Conservation (phyloP, 371 early-diverging fungal species). For the Apophysomyces variabilis region DNA sequence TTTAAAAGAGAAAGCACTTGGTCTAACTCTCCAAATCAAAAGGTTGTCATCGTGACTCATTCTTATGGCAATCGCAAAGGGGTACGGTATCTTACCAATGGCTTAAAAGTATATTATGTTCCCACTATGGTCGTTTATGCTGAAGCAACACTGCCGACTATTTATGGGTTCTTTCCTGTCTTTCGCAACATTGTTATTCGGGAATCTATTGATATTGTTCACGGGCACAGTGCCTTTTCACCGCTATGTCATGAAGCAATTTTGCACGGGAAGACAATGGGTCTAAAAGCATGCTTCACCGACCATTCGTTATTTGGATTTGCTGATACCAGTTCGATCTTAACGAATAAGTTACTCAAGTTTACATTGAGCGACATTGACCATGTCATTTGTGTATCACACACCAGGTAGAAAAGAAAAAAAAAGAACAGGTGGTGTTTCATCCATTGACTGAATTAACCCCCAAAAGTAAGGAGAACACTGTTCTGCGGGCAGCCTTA, state of each 20-base stretch:
- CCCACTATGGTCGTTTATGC: conserved; percentile 86
- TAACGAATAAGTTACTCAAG: conserved; percentile 95
- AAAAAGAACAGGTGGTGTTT: conserved; percentile 5
- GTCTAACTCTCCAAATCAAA: neutral
- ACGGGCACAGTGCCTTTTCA: conserved; percentile 97
- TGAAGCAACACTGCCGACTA: conserved; percentile 93
- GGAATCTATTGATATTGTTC: conserved; percentile 95
- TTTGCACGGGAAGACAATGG: conserved; percentile 96
- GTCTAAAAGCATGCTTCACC: conserved; percentile 95
- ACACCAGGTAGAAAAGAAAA: conserved; percentile 79
- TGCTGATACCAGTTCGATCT: conserved; percentile 91
- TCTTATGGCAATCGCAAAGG: conserved; percentile 87
- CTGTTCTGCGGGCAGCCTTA: conserved; percentile 91
- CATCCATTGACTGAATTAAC: neutral
- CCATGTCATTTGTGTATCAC: conserved; percentile 98
- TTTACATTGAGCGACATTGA: conserved; percentile 95
- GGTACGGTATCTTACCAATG: conserved; percentile 90
- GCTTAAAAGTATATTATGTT: conserved; percentile 98
- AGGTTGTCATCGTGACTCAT: conserved; percentile 89
- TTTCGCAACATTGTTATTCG: conserved; percentile 91
- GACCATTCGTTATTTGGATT: conserved; percentile 99
- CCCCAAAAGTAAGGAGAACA: conserved; percentile 92
- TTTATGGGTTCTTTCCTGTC: conserved; percentile 91
- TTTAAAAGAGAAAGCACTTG: neutral
- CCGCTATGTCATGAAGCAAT: conserved; percentile 96